phyloP scores from a whole-genome alignment of 441 rosid species.

The Corymbia citriodora region DNA sequence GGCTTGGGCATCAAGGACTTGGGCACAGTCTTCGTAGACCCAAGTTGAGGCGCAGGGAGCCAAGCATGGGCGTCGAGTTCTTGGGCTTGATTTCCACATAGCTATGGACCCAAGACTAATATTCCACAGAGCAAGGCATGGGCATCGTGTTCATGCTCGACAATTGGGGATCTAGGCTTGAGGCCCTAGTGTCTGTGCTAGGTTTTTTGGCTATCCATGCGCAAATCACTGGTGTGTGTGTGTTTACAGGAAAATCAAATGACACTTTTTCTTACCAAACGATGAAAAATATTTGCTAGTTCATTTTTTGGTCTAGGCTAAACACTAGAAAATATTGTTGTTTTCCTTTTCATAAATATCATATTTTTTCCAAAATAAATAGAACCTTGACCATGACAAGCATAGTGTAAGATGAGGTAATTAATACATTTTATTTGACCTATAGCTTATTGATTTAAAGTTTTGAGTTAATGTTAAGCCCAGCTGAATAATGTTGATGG shows the following conservation, averaged over 20 bases:
- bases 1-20: not conserved
- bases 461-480: not conserved
- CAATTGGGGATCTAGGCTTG: not conserved
- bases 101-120: not conserved
- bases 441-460: no score
- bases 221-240: not conserved
- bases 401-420: not conserved
- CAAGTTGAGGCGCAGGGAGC: not conserved
- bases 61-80: not conserved
- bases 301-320: not conserved
- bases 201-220: not conserved
- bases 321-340: not conserved
- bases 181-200: not conserved
- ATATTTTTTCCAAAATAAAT: no score
- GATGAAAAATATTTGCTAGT: not conserved
- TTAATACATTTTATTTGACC: no score
- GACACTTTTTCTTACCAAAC: not conserved
- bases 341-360: no score
- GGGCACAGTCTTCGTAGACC: not conserved
- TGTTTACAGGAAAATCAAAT: not conserved
- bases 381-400: not conserved
- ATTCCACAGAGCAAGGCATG: no score
- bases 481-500: not conserved
- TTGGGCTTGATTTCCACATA: not conserved
- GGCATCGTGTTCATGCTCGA: not conserved